Base-by-base conservation (phyloP, 1,284 basidiomycete genomes). In the Meira miltonrushii region DNA sequence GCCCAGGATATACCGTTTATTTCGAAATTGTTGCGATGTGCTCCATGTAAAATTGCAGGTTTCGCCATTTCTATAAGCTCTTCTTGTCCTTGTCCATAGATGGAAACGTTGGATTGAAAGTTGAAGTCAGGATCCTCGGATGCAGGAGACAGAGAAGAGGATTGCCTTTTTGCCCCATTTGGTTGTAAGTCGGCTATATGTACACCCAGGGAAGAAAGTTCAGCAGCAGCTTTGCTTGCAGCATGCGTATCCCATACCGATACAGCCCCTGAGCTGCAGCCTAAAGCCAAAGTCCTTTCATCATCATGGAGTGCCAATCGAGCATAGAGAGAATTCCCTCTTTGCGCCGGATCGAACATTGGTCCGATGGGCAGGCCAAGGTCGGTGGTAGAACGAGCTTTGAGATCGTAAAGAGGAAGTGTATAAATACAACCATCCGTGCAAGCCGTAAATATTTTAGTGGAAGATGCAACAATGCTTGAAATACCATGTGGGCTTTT, bases 261-360 rank as follows among this genome's bases (percentile, higher is more conserved):
- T 1, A 75, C 58, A 39, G 68, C 61, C 12, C 75, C 75, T 13
- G 66, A 66, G 37, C 72, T 70, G 59, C 75, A 77, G 0, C 72
- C 75, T 2, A 77, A 57, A 10, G 75, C 75, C 6, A 77, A 61
- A 17, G 67, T 68, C 2, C 67, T 61, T 25, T 74, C 74, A 38
- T 76, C 62, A 7, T 57, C 44, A 56, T 67, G 61, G 39, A 77
- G 62, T 17, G 72, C 65, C 64, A 74, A 60, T 1, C 70, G 65
- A 17, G 74, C 72, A 57, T 72, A 77, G 25, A 77, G 65, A 44
- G 72, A 69, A 49, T 77, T 77, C 8, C 64, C 65, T 37, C 65
- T 61, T 58, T 76, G 74, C n/a, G 63, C 60, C 8, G 41, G 15
- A 37, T 38, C 23, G 15, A 15, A 39, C n/a, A 55, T n/a, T n/a